Base-by-base conservation (phyloP, 208 protist genomes). In the Novymonas esmeraldas region DNA sequence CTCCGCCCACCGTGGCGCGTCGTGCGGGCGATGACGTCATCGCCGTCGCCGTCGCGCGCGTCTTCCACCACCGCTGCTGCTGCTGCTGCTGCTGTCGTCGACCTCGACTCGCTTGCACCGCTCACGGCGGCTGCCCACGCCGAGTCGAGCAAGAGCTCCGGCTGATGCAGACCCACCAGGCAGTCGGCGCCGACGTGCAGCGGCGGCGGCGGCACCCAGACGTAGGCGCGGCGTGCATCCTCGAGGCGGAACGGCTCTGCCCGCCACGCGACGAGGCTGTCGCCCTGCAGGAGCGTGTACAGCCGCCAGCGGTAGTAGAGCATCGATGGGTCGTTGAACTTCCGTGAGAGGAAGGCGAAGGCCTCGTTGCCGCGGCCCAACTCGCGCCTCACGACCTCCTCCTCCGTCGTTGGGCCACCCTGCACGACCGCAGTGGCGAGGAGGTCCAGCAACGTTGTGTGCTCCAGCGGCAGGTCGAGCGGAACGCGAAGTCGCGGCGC, bases 261-360 rank as follows among this genome's bases (percentile, higher is more conserved):
- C 7, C 90, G 82, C 87, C 90, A 95, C 26, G 62, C 42, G 3
- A 82, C 33, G 28, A 92, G 58, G 3, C 71, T 84, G 63, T 93
- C 90, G 16, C 86, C 87, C 60, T 95, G 87, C 38, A 95, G 70
- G 18, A 93, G 64, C 13, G 90, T 90, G 77, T 92, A 95, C 16
- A 95, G 67, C 10, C 87, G 75, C 87, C 90, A 95, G 61, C 90
- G 87, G 77, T 95, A 95, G 78, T 95, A 95, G 22, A 90, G 52
- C 64, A 87, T 67, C 36, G 65, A 76, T 0, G 89, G 78, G 42
- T 92, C 70, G 11, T 80, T 71, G 68, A 79, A 89, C 41, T 64
- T 64, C 20, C 60, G 68, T 42, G 75, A 56, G 0, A 95, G 73
- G 61, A 95, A 95, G 26, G 65, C 69, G 65, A 95, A 95, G 55